Percentiles rank a stretch among this genome's conserved stretches.
These are phyloP conservation scores for Ashbya aceris DNA, from an alignment of 1,139 yeast genomes.

Conservation along the genomic window DNA sequence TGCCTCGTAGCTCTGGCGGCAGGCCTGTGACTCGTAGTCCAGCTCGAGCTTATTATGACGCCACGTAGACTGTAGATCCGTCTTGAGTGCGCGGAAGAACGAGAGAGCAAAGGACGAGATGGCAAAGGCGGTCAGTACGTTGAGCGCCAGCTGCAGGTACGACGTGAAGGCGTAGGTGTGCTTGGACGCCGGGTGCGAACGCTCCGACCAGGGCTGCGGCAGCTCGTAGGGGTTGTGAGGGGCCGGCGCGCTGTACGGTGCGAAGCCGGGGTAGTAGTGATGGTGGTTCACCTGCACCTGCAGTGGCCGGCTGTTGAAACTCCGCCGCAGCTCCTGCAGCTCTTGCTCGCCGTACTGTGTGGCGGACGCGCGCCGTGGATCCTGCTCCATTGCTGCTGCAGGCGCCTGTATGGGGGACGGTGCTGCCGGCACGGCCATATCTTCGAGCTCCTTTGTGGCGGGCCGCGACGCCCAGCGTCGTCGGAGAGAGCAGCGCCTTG, in stretches of 20 bases:
- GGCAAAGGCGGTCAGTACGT: conserved; percentile 47
- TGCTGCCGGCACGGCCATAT: conserved; percentile 9
- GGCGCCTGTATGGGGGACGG: not conserved
- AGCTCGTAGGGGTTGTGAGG: conserved; percentile 10
- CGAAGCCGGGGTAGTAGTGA: conserved; percentile 14
- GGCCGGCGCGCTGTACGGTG: conserved; percentile 1
- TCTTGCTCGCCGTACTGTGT: not conserved
- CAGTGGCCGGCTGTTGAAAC: conserved; percentile 15
- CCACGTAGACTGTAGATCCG: conserved; percentile 68
- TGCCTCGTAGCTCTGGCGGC: conserved; percentile 59
- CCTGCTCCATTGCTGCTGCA: not conserved
- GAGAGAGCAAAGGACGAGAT: conserved; percentile 46
- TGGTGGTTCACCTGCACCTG: conserved; percentile 24
- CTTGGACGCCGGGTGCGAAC: conserved; percentile 33
- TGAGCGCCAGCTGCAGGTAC: conserved; percentile 62
- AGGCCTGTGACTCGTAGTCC: conserved; percentile 56
- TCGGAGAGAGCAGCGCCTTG: conserved; percentile 19
- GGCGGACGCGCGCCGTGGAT: not conserved
- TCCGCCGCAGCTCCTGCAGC: conserved; percentile 8
- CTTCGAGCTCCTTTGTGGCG: conserved; percentile 10
- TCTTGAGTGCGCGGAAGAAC: conserved; percentile 50
- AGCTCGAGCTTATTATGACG: conserved; percentile 50
- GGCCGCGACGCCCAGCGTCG: conserved; percentile 21
- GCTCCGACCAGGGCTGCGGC: conserved; percentile 28
- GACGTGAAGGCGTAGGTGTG: conserved; percentile 61